A percentile compares a stretch with the other conserved stretches of the same genome.
These are phyloP conservation scores for Cryptosporidium ubiquitum DNA, from an alignment of 169 alveolate genomes.

Conservation along the genomic window DNA sequence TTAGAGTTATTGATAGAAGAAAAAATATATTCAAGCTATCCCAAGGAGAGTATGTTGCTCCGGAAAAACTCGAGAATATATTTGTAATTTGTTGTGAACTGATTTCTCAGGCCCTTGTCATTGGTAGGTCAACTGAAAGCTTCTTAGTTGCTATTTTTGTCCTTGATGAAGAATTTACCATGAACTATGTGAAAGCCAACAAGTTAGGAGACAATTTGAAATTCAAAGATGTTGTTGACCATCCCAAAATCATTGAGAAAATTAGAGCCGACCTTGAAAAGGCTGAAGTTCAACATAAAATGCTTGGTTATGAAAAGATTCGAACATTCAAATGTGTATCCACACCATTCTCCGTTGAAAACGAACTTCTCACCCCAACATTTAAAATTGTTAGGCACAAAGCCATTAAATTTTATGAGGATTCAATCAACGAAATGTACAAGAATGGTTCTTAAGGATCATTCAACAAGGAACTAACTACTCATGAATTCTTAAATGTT, in stretches of 20 bases:
- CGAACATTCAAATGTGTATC: slow-evolving; percentile 57
- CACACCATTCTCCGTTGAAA: slow-evolving; percentile 69
- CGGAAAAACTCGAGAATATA: slow-evolving; percentile 88
- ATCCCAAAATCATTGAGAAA: slow-evolving; percentile 34
- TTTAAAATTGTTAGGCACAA: slow-evolving; percentile 73
- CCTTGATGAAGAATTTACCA: slow-evolving; percentile 65
- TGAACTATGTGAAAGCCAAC: slow-evolving; percentile 42
- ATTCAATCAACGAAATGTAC: slow-evolving; percentile 56
- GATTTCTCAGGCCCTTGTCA: slow-evolving; percentile 51
- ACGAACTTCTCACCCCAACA: slow-evolving; percentile 76
- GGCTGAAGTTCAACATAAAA: slow-evolving; percentile 29
- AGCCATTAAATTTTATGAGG: slow-evolving; percentile 51
- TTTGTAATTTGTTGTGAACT: slow-evolving; percentile 41
- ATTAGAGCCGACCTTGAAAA: background rate
- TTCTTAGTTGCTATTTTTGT: slow-evolving; percentile 62
- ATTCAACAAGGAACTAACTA: background rate
- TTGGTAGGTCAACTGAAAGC: slow-evolving; percentile 62
- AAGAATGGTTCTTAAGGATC: background rate
- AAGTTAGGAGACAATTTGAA: slow-evolving; percentile 19
- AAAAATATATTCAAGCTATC: slow-evolving; percentile 94
- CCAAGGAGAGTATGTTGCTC: slow-evolving; percentile 97
- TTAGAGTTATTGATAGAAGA: slow-evolving; percentile 92
- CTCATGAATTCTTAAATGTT: background rate
- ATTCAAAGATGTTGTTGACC: slow-evolving; percentile 44
- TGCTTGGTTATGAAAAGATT: slow-evolving; percentile 73